Conservation (phyloP, 2,329 filamentous ascomycete genomes). For the Ramularia collo-cygni region DNA sequence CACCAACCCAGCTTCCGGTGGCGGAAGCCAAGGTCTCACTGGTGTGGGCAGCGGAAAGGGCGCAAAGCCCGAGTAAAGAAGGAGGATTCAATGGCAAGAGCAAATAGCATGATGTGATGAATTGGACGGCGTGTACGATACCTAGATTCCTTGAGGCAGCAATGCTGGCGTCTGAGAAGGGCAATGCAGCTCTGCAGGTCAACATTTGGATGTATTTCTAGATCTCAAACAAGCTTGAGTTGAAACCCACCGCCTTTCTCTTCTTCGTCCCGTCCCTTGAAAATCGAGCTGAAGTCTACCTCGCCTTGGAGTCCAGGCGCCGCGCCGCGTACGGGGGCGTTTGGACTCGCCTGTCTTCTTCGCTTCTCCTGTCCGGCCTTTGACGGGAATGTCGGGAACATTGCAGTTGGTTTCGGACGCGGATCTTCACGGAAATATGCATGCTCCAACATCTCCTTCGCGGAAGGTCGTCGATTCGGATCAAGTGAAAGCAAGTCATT, state of each 20-base stretch:
- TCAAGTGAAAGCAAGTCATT: slow-evolving; percentile 66
- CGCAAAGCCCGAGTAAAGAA: neutral
- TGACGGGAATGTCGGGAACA: slow-evolving; percentile 96
- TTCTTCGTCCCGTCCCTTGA: slow-evolving; percentile 42
- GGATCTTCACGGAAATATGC: slow-evolving; percentile 85
- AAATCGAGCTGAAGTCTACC: slow-evolving; percentile 45
- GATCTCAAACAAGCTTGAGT: slow-evolving; percentile 25
- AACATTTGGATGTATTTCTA: neutral
- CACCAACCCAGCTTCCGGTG: slow-evolving; percentile 6
- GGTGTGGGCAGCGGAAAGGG: slow-evolving; percentile 14
- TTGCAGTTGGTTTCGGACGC: slow-evolving; percentile 76
- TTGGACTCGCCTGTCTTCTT: slow-evolving; percentile 64
- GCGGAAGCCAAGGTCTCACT: slow-evolving; percentile 6
- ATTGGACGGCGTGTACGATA: neutral
- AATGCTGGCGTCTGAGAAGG: too few species aligned
- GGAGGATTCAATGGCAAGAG: neutral
- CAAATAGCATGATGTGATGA: neutral
- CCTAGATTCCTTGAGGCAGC: neutral
- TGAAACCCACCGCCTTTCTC: slow-evolving; percentile 44
- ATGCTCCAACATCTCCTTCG: slow-evolving; percentile 67
- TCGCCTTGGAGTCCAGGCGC: slow-evolving; percentile 30
- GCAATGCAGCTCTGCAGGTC: too few species aligned
- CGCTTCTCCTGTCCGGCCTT: slow-evolving; percentile 88
- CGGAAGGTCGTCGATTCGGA: slow-evolving; percentile 62
- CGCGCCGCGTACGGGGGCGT: slow-evolving; percentile 70